A percentile compares a stretch with the other conserved stretches of the same genome.
Evolutionary conservation across 2,329 filamentous ascomycete species (phyloP).

Genomic region (Diaporthe ilicicola): DNA sequence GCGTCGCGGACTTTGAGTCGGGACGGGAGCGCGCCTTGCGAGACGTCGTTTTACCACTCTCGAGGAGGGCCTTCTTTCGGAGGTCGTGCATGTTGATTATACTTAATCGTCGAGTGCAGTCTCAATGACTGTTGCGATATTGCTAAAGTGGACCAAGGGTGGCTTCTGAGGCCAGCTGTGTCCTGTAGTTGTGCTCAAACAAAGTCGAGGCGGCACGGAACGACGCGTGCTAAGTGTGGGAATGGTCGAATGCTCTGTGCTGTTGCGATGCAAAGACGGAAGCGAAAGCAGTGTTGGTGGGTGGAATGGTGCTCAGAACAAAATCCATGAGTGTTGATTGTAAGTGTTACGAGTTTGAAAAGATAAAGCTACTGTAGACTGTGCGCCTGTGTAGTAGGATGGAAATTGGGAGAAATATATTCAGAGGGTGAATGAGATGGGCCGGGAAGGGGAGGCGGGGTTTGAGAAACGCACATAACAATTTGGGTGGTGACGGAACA

Average conservation of each 20-base stretch:
- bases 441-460: too few species aligned
- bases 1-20: conserved; percentile 64
- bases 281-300: conserved; percentile 20
- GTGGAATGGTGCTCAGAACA: conserved; percentile 29
- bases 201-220: neutral
- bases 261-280: conserved; percentile 27
- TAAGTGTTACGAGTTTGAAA: neutral
- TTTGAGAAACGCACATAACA: neutral
- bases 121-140: neutral
- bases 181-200: neutral
- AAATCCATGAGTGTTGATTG: conserved; percentile 40
- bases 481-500: conserved; percentile 17
- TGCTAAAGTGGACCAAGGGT: neutral
- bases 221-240: conserved; percentile 25
- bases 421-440: neutral
- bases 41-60: conserved; percentile 77
- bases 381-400: neutral
- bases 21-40: conserved; percentile 69
- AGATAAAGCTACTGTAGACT: conserved; percentile 20
- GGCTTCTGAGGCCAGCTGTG: neutral
- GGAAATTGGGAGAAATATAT: neutral
- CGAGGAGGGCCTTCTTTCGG: conserved; percentile 72
- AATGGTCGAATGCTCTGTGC: conserved; percentile 29
- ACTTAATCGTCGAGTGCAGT: neutral
- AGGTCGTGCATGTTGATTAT: conserved; percentile 66